These are phyloP conservation scores for Penicillium brasilianum DNA, from an alignment of 2,329 filamentous ascomycete species.

Conservation along the genomic window DNA sequence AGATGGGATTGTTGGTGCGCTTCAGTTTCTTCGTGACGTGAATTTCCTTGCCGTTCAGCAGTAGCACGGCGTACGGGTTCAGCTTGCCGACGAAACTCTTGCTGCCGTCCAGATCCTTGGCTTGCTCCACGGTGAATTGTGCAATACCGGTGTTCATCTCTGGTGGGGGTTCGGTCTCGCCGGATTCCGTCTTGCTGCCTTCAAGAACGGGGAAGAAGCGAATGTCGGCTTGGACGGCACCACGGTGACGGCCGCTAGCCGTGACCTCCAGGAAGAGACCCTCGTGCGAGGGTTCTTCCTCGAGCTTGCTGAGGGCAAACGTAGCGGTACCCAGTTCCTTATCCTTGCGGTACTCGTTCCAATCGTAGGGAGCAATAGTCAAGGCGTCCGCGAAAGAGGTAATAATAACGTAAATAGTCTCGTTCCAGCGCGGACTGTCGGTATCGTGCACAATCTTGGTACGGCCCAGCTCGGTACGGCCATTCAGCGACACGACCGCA, in stretches of 20 bases:
- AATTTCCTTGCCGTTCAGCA: conserved; percentile 90
- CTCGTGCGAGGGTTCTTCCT: conserved; percentile 77
- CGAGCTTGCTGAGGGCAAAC: conserved; percentile 81
- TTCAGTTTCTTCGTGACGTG: conserved; percentile 91
- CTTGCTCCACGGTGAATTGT: conserved; percentile 90
- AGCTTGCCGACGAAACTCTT: conserved; percentile 91
- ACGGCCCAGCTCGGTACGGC: conserved; percentile 77
- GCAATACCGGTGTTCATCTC: conserved; percentile 93
- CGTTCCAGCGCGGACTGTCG: conserved; percentile 88
- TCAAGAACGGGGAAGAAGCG: conserved; percentile 95
- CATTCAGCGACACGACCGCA: conserved; percentile 81
- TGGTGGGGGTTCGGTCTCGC: conserved; percentile 77
- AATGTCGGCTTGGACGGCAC: conserved; percentile 78
- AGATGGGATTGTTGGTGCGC: conserved; percentile 96
- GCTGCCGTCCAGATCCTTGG: conserved; percentile 89
- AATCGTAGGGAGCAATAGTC: conserved; percentile 85
- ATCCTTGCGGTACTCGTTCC: conserved; percentile 94
- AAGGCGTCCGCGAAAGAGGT: conserved; percentile 88
- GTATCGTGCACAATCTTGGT: conserved; percentile 89
- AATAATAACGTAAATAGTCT: conserved; percentile 94
- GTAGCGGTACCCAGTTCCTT: conserved; percentile 89
- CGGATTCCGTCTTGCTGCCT: conserved; percentile 68
- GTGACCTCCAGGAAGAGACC: conserved; percentile 85
- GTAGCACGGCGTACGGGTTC: conserved; percentile 85
- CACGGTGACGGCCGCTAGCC: conserved; percentile 81